These are phyloP conservation scores for Phyllostachys edulis DNA, from an alignment of 176 grass and related monocot species.

Conservation along the genomic window DNA sequence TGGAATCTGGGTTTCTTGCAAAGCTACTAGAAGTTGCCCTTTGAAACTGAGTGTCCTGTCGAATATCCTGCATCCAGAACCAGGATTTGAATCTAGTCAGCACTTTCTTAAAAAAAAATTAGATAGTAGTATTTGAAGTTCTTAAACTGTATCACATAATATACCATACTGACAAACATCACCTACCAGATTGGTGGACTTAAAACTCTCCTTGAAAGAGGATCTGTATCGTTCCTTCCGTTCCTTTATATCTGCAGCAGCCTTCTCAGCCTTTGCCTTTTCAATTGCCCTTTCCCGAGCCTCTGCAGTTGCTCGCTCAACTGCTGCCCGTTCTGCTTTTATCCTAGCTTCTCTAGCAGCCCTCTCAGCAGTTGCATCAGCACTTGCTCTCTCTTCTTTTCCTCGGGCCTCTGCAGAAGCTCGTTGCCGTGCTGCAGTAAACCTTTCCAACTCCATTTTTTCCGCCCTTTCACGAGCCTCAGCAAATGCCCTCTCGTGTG, in stretches of 20 bases:
- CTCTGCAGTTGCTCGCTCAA: constrained; percentile 86
- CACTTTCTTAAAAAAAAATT: not conserved
- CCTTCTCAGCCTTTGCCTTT: constrained; percentile 76
- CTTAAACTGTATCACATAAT: constrained; percentile 7
- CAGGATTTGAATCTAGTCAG: constrained; percentile 5
- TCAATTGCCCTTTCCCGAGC: constrained; percentile 80
- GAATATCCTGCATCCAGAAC: constrained; percentile 47
- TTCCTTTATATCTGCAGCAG: constrained; percentile 66
- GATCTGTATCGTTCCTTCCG: constrained; percentile 61
- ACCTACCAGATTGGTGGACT: constrained; percentile 48
- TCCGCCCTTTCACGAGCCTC: constrained; percentile 74
- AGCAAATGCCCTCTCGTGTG: constrained; percentile 61
- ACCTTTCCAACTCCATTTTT: constrained; percentile 67
- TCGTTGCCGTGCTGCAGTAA: constrained; percentile 68
- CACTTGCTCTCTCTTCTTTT: constrained; percentile 67
- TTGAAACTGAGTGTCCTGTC: constrained; percentile 59
- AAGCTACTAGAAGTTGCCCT: constrained; percentile 52
- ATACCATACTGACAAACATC: not conserved
- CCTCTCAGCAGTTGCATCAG: constrained; percentile 41
- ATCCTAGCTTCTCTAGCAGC: constrained; percentile 63
- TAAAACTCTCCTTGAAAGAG: constrained; percentile 55
- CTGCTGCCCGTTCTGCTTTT: constrained; percentile 83
- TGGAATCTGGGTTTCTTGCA: constrained; percentile 36
- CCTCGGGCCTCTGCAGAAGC: constrained; percentile 60
- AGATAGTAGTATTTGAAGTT: not conserved